phyloP scores from a whole-genome alignment of 1,284 basidiomycete species.

The Trichosporon faecale region DNA sequence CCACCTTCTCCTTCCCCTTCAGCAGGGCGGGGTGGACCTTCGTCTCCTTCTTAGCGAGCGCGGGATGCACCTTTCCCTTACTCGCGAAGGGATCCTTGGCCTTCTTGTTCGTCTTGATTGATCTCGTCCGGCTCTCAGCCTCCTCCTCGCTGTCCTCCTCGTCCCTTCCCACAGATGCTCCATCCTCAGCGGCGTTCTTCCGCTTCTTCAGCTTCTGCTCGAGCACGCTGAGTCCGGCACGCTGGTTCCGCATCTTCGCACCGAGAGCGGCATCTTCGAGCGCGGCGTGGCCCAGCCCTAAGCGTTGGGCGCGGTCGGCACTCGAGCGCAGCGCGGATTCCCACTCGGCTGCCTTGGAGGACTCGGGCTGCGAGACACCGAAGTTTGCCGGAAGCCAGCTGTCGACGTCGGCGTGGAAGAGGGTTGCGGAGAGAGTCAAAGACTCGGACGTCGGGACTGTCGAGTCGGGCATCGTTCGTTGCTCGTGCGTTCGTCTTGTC shows the following conservation, averaged over 20 bases:
- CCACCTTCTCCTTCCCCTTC: neutral
- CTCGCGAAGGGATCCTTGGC: neutral
- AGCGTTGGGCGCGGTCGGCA: slow-evolving; percentile 23
- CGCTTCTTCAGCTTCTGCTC: slow-evolving; percentile 17
- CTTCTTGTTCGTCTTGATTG: slow-evolving; percentile 27
- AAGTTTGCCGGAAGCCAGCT: slow-evolving; percentile 43
- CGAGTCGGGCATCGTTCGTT: neutral
- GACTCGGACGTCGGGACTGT: slow-evolving; percentile 28
- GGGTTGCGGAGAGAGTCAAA: slow-evolving; percentile 37
- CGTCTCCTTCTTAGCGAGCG: slow-evolving; percentile 33
- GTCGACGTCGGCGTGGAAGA: slow-evolving; percentile 42
- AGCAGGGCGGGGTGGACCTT: slow-evolving; percentile 6
- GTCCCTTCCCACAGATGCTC: slow-evolving; percentile 12
- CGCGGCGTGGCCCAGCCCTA: slow-evolving; percentile 43
- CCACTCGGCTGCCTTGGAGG: slow-evolving; percentile 18
- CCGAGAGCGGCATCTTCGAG: slow-evolving; percentile 22
- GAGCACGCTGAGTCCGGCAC: slow-evolving; percentile 21
- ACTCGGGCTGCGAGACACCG: slow-evolving; percentile 23
- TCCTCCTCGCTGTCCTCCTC: slow-evolving; percentile 16
- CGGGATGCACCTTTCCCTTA: slow-evolving; percentile 20
- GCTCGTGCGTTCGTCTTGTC: too few relatives aligned
- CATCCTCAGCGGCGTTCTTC: slow-evolving; percentile 19
- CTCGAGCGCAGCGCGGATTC: slow-evolving; percentile 17
- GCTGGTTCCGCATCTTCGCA: neutral
- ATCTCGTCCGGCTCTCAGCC: slow-evolving; percentile 10